Conservation (phyloP, 768 basidiomycete species). For the Boletus tylopilopsis region DNA sequence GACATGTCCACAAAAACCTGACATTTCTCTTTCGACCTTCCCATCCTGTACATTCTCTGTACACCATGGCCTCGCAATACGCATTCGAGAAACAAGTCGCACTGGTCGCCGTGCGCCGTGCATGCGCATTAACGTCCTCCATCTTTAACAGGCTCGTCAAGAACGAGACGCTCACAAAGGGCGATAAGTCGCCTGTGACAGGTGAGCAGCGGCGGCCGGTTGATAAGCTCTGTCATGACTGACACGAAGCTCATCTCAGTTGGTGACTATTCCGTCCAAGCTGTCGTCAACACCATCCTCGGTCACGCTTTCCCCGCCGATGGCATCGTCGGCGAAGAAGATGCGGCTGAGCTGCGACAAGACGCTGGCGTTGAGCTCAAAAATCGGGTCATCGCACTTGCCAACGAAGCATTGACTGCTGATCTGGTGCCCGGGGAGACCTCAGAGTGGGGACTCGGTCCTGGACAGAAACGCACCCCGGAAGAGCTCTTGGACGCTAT, state of each 20-base stretch:
- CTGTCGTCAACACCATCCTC: constrained; percentile 83
- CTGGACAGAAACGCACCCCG: constrained; percentile 46
- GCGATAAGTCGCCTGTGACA: constrained; percentile 90
- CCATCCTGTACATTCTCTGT: not conserved
- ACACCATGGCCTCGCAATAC: constrained; percentile 51
- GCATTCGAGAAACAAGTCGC: constrained; percentile 76
- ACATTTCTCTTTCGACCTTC: not conserved
- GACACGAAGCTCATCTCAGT: constrained; percentile 42
- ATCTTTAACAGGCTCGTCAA: constrained; percentile 85
- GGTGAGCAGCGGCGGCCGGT: constrained; percentile 39
- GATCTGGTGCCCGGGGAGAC: constrained; percentile 54
- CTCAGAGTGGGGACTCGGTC: constrained; percentile 70
- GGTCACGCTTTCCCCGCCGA: constrained; percentile 75
- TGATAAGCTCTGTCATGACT: no score
- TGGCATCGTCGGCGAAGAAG: constrained; percentile 93
- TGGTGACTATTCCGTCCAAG: constrained; percentile 92
- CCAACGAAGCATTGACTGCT: constrained; percentile 69
- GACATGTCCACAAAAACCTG: constrained; percentile 12
- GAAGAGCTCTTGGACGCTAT: constrained; percentile 78
- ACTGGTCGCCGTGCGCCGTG: constrained; percentile 81
- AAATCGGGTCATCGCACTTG: constrained; percentile 72
- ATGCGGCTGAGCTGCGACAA: constrained; percentile 70
- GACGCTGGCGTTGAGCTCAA: constrained; percentile 44
- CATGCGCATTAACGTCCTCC: constrained; percentile 76
- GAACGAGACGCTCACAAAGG: constrained; percentile 84